phyloP scores from a whole-genome alignment of 2,329 filamentous ascomycete species.

The Diplodia mutila region DNA sequence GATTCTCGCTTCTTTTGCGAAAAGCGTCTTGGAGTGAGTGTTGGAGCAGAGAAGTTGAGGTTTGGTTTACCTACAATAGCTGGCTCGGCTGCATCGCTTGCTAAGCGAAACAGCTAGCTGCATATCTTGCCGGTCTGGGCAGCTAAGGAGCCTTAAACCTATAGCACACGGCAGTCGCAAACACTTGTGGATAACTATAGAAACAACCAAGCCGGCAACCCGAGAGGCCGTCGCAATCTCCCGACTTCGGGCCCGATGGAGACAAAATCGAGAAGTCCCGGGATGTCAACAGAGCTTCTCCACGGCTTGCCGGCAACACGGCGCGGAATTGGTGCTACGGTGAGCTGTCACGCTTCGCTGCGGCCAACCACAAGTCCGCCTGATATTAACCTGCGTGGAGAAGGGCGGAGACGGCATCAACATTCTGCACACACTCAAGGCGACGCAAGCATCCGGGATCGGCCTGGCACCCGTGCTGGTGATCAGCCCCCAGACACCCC shows the following conservation, averaged over 20 bases:
- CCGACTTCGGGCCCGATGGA: background rate
- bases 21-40: no score
- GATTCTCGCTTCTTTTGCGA: background rate
- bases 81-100: background rate
- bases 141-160: background rate
- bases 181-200: background rate
- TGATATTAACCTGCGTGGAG: background rate
- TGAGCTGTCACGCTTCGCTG: background rate
- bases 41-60: background rate
- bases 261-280: background rate
- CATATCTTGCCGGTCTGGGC: background rate
- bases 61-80: background rate
- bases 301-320: background rate
- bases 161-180: background rate
- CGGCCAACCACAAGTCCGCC: background rate
- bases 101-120: background rate
- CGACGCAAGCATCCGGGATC: constrained; percentile 22
- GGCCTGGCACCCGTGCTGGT: constrained; percentile 9
- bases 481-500: constrained; percentile 10
- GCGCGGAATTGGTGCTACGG: background rate
- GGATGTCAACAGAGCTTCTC: background rate
- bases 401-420: no score
- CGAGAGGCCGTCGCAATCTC: constrained; percentile 1
- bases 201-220: background rate
- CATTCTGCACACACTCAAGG: background rate